These are phyloP conservation scores for Globisporangium polare DNA, from an alignment of 352 stramenopile genomes.

Conservation along the genomic window DNA sequence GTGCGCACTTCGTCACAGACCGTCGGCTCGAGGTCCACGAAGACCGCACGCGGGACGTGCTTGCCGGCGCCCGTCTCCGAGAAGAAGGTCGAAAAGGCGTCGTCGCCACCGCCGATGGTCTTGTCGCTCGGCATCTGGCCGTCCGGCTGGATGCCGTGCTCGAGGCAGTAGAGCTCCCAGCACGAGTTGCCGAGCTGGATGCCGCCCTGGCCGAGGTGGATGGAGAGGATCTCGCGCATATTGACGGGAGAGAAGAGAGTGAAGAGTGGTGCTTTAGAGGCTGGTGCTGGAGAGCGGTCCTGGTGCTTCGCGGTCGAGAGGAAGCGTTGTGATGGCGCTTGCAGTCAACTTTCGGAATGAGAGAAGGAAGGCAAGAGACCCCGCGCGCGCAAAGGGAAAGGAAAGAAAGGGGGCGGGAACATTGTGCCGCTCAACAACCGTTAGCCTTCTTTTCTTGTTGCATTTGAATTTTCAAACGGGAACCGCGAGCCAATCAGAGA, in stretches of 20 bases:
- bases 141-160: constrained; percentile 90
- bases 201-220: constrained; percentile 87
- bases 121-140: constrained; percentile 93
- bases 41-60: constrained; percentile 96
- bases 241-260: constrained; percentile 6
- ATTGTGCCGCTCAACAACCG: background rate
- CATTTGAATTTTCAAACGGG: constrained; percentile 12
- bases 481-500: background rate
- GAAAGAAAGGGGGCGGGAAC: background rate
- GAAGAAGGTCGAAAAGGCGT: constrained; percentile 98
- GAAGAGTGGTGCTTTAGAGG: background rate
- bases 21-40: constrained; percentile 97
- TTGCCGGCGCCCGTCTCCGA: constrained; percentile 92
- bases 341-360: constrained; percentile 17
- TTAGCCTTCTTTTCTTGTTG: background rate
- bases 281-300: background rate
- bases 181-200: constrained; percentile 87
- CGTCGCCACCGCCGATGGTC: constrained; percentile 91
- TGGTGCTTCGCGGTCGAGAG: constrained; percentile 7
- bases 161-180: constrained; percentile 81
- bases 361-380: background rate
- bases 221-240: constrained; percentile 75
- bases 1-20: constrained; percentile 97
- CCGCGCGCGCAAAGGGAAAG: background rate
- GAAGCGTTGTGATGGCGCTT: constrained; percentile 15